These are phyloP conservation scores for Pyropia yezoensis DNA, from an alignment of 23 red algal genomes.

Conservation along the genomic window DNA sequence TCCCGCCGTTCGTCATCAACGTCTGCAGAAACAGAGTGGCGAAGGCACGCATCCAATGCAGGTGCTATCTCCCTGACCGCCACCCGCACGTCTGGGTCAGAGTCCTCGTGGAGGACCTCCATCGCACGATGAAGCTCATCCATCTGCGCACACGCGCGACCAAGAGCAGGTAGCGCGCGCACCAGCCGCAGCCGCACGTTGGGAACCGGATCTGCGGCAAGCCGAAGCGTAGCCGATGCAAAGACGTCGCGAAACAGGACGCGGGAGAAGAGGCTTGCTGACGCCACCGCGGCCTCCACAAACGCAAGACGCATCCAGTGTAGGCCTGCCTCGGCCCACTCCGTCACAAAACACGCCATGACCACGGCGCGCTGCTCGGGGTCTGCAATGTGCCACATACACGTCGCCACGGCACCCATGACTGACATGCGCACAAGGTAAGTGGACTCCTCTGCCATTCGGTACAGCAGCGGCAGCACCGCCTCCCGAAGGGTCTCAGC, in stretches of 20 bases:
- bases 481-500: neutral
- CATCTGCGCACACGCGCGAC: neutral
- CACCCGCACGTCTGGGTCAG: neutral
- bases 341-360: neutral
- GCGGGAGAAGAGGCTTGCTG: neutral
- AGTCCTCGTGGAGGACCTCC: neutral
- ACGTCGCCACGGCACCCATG: conserved; percentile 9
- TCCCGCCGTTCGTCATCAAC: no score
- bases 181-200: conserved; percentile 4
- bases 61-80: no score
- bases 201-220: neutral
- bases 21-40: no score
- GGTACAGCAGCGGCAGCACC: conserved; percentile 12
- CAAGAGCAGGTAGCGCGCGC: neutral
- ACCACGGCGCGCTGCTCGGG: neutral
- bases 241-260: conserved; percentile 6
- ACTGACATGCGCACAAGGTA: conserved; percentile 14
- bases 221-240: neutral
- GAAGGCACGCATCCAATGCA: no score
- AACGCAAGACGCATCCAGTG: conserved; percentile 22
- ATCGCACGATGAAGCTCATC: neutral
- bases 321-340: conserved; percentile 13
- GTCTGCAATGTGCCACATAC: neutral
- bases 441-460: conserved; percentile 28
- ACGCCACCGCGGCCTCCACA: conserved; percentile 1